Percentiles rank a stretch among this genome's conserved stretches.
Evolutionary conservation across 2,329 filamentous ascomycete species (phyloP).

Genomic region (Penicillium glabrum): DNA sequence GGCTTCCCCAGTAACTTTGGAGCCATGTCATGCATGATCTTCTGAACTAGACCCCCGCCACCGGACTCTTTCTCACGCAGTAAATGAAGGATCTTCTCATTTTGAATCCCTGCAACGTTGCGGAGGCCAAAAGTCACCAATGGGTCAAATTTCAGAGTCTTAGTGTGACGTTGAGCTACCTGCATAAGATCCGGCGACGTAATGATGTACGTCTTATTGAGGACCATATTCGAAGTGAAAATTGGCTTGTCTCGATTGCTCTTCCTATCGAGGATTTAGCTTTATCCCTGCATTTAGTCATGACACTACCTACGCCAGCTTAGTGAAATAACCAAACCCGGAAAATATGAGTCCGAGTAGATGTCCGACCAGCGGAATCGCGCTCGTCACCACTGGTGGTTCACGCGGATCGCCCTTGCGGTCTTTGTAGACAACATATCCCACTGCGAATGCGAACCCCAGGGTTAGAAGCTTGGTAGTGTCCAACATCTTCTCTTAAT

Average conservation of each 20-base stretch:
- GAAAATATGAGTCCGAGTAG: slow-evolving; percentile 22
- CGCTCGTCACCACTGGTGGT: slow-evolving; percentile 18
- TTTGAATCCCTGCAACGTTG: slow-evolving; percentile 19
- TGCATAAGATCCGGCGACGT: slow-evolving; percentile 24
- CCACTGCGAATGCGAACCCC: slow-evolving; percentile 4
- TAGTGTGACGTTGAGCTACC: slow-evolving; percentile 24
- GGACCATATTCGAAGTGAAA: slow-evolving; percentile 25
- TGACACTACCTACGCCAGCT: slow-evolving; percentile 14
- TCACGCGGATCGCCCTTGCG: slow-evolving; percentile 24
- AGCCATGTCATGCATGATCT: slow-evolving; percentile 25
- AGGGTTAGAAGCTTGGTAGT: slow-evolving; percentile 6
- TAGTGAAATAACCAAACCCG: slow-evolving; percentile 24
- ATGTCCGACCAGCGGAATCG: slow-evolving; percentile 31
- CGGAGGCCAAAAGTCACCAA: slow-evolving; percentile 16
- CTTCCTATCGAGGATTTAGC: slow-evolving; percentile 10
- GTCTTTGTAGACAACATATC: slow-evolving; percentile 5
- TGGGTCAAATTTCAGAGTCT: slow-evolving; percentile 25
- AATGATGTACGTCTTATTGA: slow-evolving; percentile 28
- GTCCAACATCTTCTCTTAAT: slow-evolving; percentile 6
- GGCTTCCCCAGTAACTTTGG: slow-evolving; percentile 22
- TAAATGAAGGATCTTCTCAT: slow-evolving; percentile 12
- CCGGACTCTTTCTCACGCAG: slow-evolving; percentile 19
- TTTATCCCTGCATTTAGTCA: no score
- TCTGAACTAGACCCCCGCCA: slow-evolving; percentile 17
- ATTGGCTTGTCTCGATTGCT: slow-evolving; percentile 15